Evolutionary conservation across 306 rosid species (phyloP).

Genomic region (Citrullus mucosospermus): DNA sequence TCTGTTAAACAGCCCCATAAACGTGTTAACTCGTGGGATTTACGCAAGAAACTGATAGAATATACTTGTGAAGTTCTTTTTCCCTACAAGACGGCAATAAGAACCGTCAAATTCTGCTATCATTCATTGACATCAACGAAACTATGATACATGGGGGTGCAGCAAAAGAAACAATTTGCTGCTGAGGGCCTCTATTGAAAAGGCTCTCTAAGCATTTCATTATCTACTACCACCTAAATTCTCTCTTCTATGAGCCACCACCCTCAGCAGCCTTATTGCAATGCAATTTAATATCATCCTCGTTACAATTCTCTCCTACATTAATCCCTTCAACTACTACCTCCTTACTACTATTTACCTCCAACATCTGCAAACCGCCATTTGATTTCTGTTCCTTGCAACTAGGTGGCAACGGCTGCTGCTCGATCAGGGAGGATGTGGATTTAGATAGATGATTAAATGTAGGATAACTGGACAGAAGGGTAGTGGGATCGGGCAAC

Average conservation of each 20-base stretch:
- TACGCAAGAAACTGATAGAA: too few relatives aligned
- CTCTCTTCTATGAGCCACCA: background rate
- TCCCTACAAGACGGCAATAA: conserved; percentile 1
- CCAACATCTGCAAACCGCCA: background rate
- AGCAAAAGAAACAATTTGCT: conserved; percentile 5
- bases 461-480: conserved; percentile 76
- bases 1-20: too few relatives aligned
- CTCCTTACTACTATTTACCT: background rate
- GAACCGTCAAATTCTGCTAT: conserved; percentile 5
- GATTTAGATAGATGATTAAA: conserved; percentile 40
- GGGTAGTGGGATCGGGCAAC: conserved; percentile 56
- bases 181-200: background rate
- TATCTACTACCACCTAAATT: background rate
- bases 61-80: too few relatives aligned
- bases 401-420: background rate
- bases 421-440: background rate
- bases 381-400: background rate
- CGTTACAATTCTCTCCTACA: background rate
- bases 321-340: background rate
- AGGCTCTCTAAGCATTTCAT: background rate
- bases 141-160: conserved; percentile 5
- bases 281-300: background rate
- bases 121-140: background rate
- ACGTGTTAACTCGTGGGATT: too few relatives aligned
- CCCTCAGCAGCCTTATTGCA: background rate